Evolutionary conservation across 306 rosid genomes (phyloP).

Genomic region (Dicorynia guianensis): DNA sequence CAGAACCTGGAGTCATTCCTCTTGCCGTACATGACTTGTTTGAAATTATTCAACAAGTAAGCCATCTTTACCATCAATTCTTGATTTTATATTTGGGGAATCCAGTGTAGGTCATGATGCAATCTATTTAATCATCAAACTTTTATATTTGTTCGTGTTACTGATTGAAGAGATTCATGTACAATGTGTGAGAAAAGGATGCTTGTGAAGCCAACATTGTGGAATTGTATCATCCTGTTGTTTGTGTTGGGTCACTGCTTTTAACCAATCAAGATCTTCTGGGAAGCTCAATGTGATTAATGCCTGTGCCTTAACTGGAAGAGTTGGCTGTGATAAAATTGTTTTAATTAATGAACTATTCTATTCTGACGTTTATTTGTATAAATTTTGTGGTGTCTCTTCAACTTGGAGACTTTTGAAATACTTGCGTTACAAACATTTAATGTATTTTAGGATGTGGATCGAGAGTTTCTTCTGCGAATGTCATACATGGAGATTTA

Average conservation of each 20-base stretch:
- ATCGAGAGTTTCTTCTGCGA: slow-evolving; percentile 91
- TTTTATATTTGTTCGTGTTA: background rate
- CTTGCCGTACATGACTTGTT: slow-evolving; percentile 79
- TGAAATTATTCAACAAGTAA: slow-evolving; percentile 68
- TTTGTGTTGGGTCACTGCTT: background rate
- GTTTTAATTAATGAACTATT: slow-evolving; percentile 20
- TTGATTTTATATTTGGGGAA: background rate
- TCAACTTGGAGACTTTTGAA: slow-evolving; percentile 8
- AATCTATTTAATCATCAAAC: background rate
- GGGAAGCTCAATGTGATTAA: background rate
- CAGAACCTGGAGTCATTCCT: slow-evolving; percentile 91
- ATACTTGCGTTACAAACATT: background rate
- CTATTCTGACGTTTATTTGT: background rate
- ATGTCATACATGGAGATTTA: slow-evolving; percentile 99
- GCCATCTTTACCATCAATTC: background rate
- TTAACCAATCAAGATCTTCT: background rate
- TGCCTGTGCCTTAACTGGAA: background rate
- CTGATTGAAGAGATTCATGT: slow-evolving; percentile 12
- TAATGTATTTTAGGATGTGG: slow-evolving; percentile 61
- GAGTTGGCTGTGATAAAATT: slow-evolving; percentile 1
- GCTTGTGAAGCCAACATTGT: background rate
- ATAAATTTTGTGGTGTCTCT: background rate
- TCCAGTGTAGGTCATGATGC: background rate
- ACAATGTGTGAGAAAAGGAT: background rate
- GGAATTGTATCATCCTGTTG: slow-evolving; percentile 13